Percentiles rank a stretch among this genome's conserved stretches.
Conservation (phyloP, 768 basidiomycete genomes). For the Saitozyma podzolica region DNA sequence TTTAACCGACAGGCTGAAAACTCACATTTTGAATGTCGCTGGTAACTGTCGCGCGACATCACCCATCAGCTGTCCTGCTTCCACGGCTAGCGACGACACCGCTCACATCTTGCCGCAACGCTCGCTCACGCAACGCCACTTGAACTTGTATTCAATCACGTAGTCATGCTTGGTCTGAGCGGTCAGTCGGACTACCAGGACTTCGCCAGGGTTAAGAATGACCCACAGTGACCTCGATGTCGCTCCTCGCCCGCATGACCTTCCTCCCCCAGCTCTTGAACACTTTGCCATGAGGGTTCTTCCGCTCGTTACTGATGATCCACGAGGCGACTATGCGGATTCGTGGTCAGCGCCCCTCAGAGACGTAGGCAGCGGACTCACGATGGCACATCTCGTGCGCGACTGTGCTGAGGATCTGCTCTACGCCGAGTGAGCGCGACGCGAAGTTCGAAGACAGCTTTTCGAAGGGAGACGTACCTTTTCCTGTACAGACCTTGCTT, state of each 20-base stretch:
- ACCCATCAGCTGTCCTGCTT: constrained; percentile 7
- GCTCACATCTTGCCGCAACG: constrained; percentile 51
- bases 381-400: constrained; percentile 89
- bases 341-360: constrained; percentile 4
- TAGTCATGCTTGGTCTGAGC: constrained; percentile 54
- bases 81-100: background rate
- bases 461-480: constrained; percentile 58
- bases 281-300: constrained; percentile 70
- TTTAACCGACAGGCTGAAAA: background rate
- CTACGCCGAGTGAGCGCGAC: constrained; percentile 54
- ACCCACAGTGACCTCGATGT: constrained; percentile 67
- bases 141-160: constrained; percentile 54
- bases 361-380: constrained; percentile 13
- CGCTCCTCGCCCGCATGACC: constrained; percentile 67
- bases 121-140: constrained; percentile 41
- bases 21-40: constrained; percentile 51
- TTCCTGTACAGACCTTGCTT: constrained; percentile 73
- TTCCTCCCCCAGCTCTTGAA: constrained; percentile 72
- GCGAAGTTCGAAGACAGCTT: background rate
- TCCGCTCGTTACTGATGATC: constrained; percentile 70
- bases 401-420: constrained; percentile 75
- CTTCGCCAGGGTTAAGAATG: too few species aligned
- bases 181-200: background rate
- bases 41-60: constrained; percentile 22
- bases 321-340: constrained; percentile 65